These are phyloP conservation scores for Rhododendron williamsianum DNA, from an alignment of 148 eudicot species.

Conservation along the genomic window DNA sequence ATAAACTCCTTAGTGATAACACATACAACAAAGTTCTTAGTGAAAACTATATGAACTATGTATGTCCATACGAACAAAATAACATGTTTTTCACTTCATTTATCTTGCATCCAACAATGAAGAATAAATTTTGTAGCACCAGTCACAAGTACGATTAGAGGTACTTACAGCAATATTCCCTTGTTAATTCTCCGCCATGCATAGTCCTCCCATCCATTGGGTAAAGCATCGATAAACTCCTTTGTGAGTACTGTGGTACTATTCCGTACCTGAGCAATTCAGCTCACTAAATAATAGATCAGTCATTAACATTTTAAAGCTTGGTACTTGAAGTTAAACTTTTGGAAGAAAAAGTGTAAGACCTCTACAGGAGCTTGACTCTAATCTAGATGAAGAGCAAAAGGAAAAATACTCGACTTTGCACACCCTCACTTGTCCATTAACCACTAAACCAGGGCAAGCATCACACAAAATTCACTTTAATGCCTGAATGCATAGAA, in stretches of 20 bases:
- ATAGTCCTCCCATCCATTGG: conserved; percentile 93
- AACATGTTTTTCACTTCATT: not conserved
- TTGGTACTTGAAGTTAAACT: conserved; percentile 1
- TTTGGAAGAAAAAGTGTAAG: conserved; percentile 11
- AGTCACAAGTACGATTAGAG: not conserved
- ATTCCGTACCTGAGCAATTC: conserved; percentile 81
- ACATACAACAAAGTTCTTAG: not conserved
- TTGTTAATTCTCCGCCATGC: conserved; percentile 96
- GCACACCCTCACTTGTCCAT: not conserved
- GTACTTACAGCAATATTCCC: conserved; percentile 83
- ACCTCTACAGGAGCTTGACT: not conserved
- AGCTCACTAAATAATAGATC: conserved; percentile 66
- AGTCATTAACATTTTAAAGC: conserved; percentile 11
- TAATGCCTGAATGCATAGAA: conserved; percentile 1
- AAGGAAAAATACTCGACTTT: not conserved
- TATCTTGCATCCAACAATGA: not conserved
- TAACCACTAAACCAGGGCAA: not conserved
- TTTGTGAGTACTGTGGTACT: conserved; percentile 84
- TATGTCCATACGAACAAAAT: not conserved
- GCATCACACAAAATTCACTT: not conserved
- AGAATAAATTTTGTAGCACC: conserved; percentile 6
- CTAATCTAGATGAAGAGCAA: not conserved
- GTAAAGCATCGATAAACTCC: conserved; percentile 89
- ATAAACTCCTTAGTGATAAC: not conserved
- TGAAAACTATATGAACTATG: not conserved